Evolutionary conservation across 305 asterid species (phyloP).

Genomic region (Solanum hybrid): DNA sequence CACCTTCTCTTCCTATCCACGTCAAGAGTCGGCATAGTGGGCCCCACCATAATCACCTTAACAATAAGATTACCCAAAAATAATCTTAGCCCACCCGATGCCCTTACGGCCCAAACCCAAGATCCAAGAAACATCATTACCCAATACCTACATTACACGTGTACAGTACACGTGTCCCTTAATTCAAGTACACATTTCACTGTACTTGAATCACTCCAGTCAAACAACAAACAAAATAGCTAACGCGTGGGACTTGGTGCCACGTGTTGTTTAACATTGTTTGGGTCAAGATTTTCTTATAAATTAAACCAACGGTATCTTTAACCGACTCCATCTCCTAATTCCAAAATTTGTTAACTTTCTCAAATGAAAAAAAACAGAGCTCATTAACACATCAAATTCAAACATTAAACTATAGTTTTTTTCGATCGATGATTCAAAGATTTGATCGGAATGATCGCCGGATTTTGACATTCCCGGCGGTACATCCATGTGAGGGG

Average conservation of each 20-base stretch:
- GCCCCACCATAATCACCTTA: neutral
- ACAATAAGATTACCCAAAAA: neutral
- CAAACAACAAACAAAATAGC: neutral
- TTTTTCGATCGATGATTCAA: constrained; percentile 27
- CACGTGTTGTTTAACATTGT: constrained; percentile 28
- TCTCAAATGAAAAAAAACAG: neutral
- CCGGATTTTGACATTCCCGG: constrained; percentile 66
- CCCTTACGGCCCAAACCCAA: neutral
- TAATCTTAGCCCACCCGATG: neutral
- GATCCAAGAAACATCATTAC: constrained; percentile 19
- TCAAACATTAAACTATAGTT: neutral
- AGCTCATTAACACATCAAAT: neutral
- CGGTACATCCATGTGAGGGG: constrained; percentile 58
- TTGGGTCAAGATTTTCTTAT: neutral
- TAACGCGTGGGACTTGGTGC: constrained; percentile 12
- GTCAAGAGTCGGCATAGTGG: constrained; percentile 5
- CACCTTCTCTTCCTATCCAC: neutral
- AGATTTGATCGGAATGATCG: constrained; percentile 34
- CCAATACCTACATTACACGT: constrained; percentile 25
- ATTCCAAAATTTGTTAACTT: neutral
- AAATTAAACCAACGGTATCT: neutral
- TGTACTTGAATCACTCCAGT: neutral
- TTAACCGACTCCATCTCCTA: neutral
- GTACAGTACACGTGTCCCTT: constrained; percentile 37
- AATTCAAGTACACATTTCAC: neutral